Evolutionary conservation across 2,329 filamentous ascomycete species (phyloP).

Genomic region (Trichoderma polysporum): DNA sequence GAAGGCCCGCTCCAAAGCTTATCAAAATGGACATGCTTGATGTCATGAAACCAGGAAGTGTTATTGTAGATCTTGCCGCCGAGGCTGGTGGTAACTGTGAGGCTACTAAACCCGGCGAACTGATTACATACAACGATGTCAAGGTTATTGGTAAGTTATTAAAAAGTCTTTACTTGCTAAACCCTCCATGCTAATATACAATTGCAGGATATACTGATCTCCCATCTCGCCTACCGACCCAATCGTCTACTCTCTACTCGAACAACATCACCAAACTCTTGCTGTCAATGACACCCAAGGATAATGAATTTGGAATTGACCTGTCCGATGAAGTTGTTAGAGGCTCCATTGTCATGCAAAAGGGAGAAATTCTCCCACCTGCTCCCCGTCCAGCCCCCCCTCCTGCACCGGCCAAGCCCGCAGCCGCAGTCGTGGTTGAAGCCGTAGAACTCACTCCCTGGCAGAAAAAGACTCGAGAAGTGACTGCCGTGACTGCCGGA

Average conservation of each 20-base stretch:
- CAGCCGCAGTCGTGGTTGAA: conserved; percentile 48
- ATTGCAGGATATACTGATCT: conserved; percentile 74
- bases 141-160: conserved; percentile 71
- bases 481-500: conserved; percentile 70
- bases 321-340: conserved; percentile 82
- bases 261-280: conserved; percentile 93
- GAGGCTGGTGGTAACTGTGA: conserved; percentile 89
- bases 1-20: conserved; percentile 76
- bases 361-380: conserved; percentile 73
- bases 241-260: conserved; percentile 86
- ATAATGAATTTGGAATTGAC: conserved; percentile 78
- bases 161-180: too few relatives aligned
- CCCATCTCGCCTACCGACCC: conserved; percentile 80
- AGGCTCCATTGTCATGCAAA: conserved; percentile 76
- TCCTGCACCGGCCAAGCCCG: conserved; percentile 48
- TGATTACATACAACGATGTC: conserved; percentile 71
- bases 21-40: conserved; percentile 78
- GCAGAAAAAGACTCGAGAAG: conserved; percentile 75
- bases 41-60: conserved; percentile 86
- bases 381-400: conserved; percentile 66
- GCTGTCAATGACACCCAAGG: conserved; percentile 74
- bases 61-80: conserved; percentile 83
- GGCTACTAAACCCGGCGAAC: conserved; percentile 70
- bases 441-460: conserved; percentile 73
- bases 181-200: not conserved